These are phyloP conservation scores for Symbiodinium natans DNA, from an alignment of 73 alveolate species.

Conservation along the genomic window DNA sequence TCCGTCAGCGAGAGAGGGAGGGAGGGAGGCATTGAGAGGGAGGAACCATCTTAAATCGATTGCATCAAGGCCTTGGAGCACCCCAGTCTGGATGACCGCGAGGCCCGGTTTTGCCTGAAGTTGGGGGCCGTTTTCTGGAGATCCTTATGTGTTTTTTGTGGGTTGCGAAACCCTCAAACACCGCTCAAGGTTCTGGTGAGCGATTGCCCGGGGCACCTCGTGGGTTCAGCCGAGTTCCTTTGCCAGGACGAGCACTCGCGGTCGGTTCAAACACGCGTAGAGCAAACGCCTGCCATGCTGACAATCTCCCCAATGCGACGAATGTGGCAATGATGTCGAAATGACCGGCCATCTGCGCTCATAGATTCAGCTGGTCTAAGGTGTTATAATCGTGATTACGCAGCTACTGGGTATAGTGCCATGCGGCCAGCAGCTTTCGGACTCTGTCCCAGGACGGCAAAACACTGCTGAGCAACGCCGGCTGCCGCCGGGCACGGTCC, in stretches of 20 bases:
- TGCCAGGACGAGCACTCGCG: background rate
- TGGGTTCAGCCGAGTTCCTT: background rate
- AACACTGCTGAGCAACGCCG: background rate
- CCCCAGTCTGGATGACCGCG: background rate
- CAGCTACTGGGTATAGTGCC: too few species aligned
- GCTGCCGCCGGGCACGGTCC: conserved; percentile 62
- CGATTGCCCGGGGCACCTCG: background rate
- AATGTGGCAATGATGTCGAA: background rate
- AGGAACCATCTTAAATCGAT: too few species aligned
- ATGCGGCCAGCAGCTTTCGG: too few species aligned
- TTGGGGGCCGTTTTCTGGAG: too few species aligned
- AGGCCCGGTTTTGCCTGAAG: background rate
- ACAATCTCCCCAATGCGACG: too few species aligned
- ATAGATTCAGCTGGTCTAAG: too few species aligned
- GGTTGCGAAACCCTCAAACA: too few species aligned
- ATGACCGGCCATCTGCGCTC: too few species aligned
- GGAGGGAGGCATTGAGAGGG: background rate
- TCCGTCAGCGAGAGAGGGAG: background rate
- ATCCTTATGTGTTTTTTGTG: background rate
- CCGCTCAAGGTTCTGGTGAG: background rate
- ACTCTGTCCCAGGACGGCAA: conserved; percentile 39
- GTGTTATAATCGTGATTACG: too few species aligned
- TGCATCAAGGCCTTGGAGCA: background rate
- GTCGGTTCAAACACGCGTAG: background rate
- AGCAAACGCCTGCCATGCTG: too few species aligned